phyloP scores from a whole-genome alignment of 176 grass and related monocot genomes.

The Lolium multiflorum region DNA sequence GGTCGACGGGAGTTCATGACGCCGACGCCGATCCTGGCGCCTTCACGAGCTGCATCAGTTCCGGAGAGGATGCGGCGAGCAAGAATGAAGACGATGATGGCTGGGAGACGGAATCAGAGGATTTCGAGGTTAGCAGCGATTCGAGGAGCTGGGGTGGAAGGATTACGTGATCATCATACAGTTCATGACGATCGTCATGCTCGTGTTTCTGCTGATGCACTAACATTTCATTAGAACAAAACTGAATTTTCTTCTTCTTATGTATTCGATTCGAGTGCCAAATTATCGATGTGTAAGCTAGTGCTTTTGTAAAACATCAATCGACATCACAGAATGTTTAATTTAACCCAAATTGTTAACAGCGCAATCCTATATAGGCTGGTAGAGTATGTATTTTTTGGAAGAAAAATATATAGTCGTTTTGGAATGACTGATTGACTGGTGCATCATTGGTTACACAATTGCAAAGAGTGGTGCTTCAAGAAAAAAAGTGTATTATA shows the following conservation, averaged over 20 bases:
- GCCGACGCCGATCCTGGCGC: neutral
- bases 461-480: too few species aligned
- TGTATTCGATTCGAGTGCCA: neutral
- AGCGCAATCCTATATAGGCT: too few species aligned
- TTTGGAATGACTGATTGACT: too few species aligned
- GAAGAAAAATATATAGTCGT: too few species aligned
- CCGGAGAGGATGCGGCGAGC: neutral
- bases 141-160: neutral
- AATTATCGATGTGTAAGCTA: too few species aligned
- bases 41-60: constrained; percentile 6
- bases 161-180: neutral
- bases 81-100: neutral
- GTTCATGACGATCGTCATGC: neutral
- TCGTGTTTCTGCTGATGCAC: neutral
- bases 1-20: neutral
- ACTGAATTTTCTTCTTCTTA: neutral
- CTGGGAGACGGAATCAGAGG: neutral
- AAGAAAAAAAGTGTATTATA: too few species aligned
- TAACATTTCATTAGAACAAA: neutral
- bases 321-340: neutral
- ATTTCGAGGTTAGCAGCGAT: neutral
- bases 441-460: too few species aligned
- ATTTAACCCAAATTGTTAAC: too few species aligned
- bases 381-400: too few species aligned
- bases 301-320: neutral